Base-by-base conservation (phyloP, 106 monocot genomes). In the Phalaenopsis equestris region DNA sequence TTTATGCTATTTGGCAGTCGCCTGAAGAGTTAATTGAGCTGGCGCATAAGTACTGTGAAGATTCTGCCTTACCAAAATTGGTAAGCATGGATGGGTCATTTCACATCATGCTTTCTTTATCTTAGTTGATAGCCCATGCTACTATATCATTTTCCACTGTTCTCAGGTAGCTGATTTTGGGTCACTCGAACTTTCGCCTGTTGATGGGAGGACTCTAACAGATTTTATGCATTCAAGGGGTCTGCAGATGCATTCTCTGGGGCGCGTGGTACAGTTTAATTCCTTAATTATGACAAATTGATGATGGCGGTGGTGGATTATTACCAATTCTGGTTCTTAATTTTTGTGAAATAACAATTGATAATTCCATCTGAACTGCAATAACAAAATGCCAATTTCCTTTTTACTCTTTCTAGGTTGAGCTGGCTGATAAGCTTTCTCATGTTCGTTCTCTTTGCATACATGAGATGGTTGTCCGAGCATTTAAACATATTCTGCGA, bases 171-270 rank as follows among this genome's bases (percentile, higher is more conserved):
- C 93, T 61, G 96, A 96, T 87, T 96, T 96, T 89, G 90, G 91
- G 61, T 96, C 96, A 18, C 92, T 96, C 72, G 96, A 96, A 78
- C 92, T 96, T 75, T 94, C 94, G 82, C 96, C 96, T 76, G 96
- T 96, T 80, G 96, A 96, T 89, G 96, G 96, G 56, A 88, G 94
- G 86, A 96, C 96, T 81, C 67, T 96, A 55, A 96, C 96, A 21
- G 96, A 96, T 87, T 96, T 96, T 78, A 96, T 96, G 96, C 96
- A 96, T 83, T 93, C 96, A 39, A 88, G 96, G 72, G 96, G 96
- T 61, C 83, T 96, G 77, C 93, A 89, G 78, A 96, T 96, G 96
- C 87, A 84, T 78, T 96, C 96, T 75, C 77, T 96, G 76, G 96
- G 96, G 56, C 87, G 83, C 75, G 90, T 96, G 81, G 96, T 96